Conservation (phyloP, 768 basidiomycete genomes). For the Naganishia vaughanmartiniae region DNA sequence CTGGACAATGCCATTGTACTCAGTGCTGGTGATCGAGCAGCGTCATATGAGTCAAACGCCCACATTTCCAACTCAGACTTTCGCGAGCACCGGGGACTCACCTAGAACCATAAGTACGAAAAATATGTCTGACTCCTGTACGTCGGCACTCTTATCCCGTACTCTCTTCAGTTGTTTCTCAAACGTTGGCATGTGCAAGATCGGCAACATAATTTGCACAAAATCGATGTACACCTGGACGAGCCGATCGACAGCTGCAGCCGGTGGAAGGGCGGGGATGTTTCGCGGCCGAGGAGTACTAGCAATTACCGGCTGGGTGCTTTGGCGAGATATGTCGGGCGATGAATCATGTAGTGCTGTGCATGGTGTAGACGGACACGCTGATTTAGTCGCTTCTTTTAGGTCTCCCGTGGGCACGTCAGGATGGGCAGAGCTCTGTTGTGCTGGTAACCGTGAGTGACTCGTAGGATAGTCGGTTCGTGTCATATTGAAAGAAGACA, state of each 20-base stretch:
- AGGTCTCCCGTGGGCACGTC: background rate
- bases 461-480: constrained; percentile 19
- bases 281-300: constrained; percentile 30
- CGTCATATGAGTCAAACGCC: background rate
- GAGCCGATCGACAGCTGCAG: constrained; percentile 51
- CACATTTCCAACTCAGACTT: background rate
- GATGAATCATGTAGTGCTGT: background rate
- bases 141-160: constrained; percentile 46
- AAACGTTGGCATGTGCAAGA: constrained; percentile 52
- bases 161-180: constrained; percentile 49
- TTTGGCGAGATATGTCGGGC: background rate
- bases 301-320: background rate
- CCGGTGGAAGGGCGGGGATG: constrained; percentile 51
- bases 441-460: constrained; percentile 8
- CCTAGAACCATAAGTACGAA: constrained; percentile 53
- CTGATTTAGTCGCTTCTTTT: background rate
- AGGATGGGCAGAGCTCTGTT: background rate
- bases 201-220: constrained; percentile 52
- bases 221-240: constrained; percentile 53
- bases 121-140: constrained; percentile 51
- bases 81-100: constrained; percentile 31
- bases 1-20: constrained; percentile 53
- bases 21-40: constrained; percentile 37
- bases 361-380: background rate
- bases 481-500: constrained; percentile 12